Evolutionary conservation across 1,284 basidiomycete genomes (phyloP).

Genomic region (Bjerkandera adusta): DNA sequence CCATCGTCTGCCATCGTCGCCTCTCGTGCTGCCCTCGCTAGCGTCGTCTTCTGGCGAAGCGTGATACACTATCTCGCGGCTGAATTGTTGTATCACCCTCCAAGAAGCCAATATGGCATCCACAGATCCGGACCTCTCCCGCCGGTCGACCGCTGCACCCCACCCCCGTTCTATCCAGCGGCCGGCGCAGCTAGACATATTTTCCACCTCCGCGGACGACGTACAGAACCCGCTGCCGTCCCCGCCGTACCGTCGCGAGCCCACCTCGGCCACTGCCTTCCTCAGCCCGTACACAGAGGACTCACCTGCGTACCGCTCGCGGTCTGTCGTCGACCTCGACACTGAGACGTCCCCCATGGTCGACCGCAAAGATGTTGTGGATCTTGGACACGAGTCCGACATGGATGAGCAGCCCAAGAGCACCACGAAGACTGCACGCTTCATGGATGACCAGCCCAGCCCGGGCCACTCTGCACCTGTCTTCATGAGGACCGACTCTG

Average conservation of each 20-base stretch:
- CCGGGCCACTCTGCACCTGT: slow-evolving; percentile 19
- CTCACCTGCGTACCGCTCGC: slow-evolving; percentile 27
- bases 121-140: slow-evolving; percentile 1
- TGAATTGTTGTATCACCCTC: slow-evolving; percentile 2
- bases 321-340: slow-evolving; percentile 23
- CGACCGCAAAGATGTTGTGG: slow-evolving; percentile 18
- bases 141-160: slow-evolving; percentile 5
- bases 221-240: slow-evolving; percentile 27
- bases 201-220: slow-evolving; percentile 25
- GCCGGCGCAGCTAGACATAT: slow-evolving; percentile 22
- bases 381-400: slow-evolving; percentile 3
- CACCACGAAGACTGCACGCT: slow-evolving; percentile 11
- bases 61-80: too few species aligned
- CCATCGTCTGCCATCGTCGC: too few species aligned
- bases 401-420: slow-evolving; percentile 11
- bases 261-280: slow-evolving; percentile 27
- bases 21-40: too few species aligned
- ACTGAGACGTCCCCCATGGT: slow-evolving; percentile 19
- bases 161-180: slow-evolving; percentile 1
- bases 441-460: slow-evolving; percentile 12
- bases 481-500: slow-evolving; percentile 23
- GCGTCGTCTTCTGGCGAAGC: too few species aligned
- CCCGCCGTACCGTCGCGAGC: slow-evolving; percentile 30
- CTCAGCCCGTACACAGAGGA: slow-evolving; percentile 24
- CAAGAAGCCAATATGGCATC: neutral